These are phyloP conservation scores for Colletotrichum magnum DNA, from an alignment of 2,329 filamentous ascomycete species.

Conservation along the genomic window DNA sequence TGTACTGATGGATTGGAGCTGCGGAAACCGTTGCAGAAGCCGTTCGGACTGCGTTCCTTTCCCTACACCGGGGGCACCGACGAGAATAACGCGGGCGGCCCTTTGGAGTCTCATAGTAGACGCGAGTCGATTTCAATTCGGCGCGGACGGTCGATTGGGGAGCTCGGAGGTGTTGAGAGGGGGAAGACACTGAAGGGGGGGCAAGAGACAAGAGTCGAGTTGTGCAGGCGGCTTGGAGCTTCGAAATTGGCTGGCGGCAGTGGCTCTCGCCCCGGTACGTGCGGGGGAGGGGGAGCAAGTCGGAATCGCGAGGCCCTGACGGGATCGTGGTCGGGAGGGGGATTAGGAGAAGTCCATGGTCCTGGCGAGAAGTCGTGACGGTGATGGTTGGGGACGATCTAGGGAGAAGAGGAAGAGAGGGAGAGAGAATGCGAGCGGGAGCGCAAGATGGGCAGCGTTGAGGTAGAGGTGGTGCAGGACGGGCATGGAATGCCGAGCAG, in stretches of 20 bases:
- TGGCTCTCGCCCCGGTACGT: constrained; percentile 32
- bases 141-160: constrained; percentile 25
- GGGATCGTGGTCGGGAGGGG: constrained; percentile 30
- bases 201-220: constrained; percentile 12
- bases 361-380: constrained; percentile 14
- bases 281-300: constrained; percentile 38
- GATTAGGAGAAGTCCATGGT: constrained; percentile 38
- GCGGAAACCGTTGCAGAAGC: constrained; percentile 87
- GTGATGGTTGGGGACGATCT: constrained; percentile 18
- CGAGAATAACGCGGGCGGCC: constrained; percentile 93
- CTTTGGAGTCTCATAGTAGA: constrained; percentile 75
- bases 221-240: constrained; percentile 14
- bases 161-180: constrained; percentile 16
- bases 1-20: constrained; percentile 92
- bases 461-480: constrained; percentile 29
- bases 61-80: constrained; percentile 96
- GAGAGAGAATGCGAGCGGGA: too few species aligned
- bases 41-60: constrained; percentile 97
- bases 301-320: constrained; percentile 39
- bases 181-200: not conserved
- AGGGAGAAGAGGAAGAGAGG: constrained; percentile 6
- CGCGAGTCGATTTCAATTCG: constrained; percentile 23
- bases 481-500: constrained; percentile 30
- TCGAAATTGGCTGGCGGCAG: constrained; percentile 30
- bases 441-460: constrained; percentile 13